These are phyloP conservation scores for Tolypocladium album DNA, from an alignment of 2,329 filamentous ascomycete species.

Conservation along the genomic window DNA sequence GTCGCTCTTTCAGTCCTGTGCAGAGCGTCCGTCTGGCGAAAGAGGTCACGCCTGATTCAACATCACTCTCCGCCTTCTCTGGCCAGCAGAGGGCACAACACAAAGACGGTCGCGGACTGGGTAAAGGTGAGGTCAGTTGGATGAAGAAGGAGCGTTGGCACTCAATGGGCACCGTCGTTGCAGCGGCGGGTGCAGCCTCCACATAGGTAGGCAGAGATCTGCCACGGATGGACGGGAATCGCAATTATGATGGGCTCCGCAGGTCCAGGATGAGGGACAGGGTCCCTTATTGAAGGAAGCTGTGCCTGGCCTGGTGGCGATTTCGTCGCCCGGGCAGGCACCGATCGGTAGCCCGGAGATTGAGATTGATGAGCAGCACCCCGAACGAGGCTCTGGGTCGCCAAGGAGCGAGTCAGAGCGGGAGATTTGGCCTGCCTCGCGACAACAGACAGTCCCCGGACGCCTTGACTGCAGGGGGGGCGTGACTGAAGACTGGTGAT, in stretches of 20 bases:
- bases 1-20: background rate
- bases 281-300: background rate
- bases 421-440: slow-evolving; percentile 3
- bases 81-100: slow-evolving; percentile 13
- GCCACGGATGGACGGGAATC: background rate
- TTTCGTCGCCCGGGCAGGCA: background rate
- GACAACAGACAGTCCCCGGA: too few species aligned
- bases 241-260: background rate
- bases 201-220: background rate
- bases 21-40: slow-evolving; percentile 11
- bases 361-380: background rate
- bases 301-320: background rate
- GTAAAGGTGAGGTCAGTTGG: background rate
- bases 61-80: slow-evolving; percentile 16
- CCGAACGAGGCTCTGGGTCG: background rate
- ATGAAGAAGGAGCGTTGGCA: background rate
- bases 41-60: slow-evolving; percentile 9
- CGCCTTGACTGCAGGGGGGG: background rate
- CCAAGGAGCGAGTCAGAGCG: slow-evolving; percentile 6
- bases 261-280: background rate
- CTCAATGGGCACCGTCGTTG: background rate
- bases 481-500: background rate
- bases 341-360: slow-evolving; percentile 2
- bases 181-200: background rate
- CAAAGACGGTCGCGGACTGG: background rate